phyloP scores from a whole-genome alignment of 1,284 basidiomycete species.

The Cryptococcus sp. region DNA sequence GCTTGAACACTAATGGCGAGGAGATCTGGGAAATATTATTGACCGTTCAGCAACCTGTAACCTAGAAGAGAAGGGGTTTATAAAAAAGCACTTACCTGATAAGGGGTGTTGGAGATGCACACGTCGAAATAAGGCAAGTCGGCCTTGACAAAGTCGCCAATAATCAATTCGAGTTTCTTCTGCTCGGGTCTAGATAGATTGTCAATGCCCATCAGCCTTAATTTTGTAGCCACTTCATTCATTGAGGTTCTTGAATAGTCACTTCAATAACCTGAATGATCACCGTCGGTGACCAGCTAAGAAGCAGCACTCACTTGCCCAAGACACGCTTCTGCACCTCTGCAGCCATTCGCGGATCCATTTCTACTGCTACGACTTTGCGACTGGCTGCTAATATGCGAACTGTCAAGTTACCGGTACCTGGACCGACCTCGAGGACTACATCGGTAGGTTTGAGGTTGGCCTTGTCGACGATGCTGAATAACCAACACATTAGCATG shows the following conservation, averaged over 20 bases:
- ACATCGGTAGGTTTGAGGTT: constrained; percentile 91
- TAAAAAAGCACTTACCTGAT: constrained; percentile 64
- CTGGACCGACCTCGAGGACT: constrained; percentile 96
- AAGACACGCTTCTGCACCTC: constrained; percentile 96
- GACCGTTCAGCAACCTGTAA: neutral
- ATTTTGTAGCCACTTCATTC: too few species aligned
- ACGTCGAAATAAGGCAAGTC: constrained; percentile 98
- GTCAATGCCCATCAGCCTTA: neutral
- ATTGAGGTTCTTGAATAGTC: too few species aligned
- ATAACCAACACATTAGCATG: neutral
- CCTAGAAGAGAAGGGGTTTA: neutral
- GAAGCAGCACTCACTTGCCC: constrained; percentile 76
- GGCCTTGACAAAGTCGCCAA: constrained; percentile 97
- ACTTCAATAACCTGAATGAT: too few species aligned
- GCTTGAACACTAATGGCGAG: constrained; percentile 93
- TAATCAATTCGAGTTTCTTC: constrained; percentile 88
- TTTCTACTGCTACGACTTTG: constrained; percentile 90
- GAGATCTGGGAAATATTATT: constrained; percentile 64
- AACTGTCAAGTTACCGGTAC: constrained; percentile 96
- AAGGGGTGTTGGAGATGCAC: constrained; percentile 98
- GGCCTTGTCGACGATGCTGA: constrained; percentile 55
- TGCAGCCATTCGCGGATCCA: constrained; percentile 99
- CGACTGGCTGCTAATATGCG: constrained; percentile 92
- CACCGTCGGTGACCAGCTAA: too few species aligned
- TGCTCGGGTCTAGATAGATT: constrained; percentile 74